Conservation (phyloP, 2,329 filamentous ascomycete genomes). For the Microcera coccophila region DNA sequence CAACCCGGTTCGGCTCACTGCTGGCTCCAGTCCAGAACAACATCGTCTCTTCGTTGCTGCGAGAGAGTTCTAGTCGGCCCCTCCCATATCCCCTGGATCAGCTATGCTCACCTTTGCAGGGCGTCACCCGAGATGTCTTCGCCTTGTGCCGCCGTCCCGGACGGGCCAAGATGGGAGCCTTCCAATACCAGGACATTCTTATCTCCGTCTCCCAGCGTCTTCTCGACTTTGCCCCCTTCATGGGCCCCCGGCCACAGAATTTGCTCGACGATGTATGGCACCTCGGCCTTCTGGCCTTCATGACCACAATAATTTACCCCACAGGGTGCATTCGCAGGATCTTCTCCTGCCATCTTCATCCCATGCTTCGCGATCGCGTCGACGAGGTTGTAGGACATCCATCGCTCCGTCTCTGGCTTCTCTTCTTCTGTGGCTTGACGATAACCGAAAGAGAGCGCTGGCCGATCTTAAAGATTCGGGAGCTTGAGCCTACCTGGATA, state of each 20-base stretch:
- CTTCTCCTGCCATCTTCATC: constrained; percentile 5
- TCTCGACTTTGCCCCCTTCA: constrained; percentile 12
- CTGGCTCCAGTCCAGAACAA: constrained; percentile 2
- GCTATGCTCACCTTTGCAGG: constrained; percentile 1
- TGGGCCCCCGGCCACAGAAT: constrained; percentile 6
- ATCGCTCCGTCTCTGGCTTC: constrained; percentile 12
- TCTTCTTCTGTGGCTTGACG: constrained; percentile 13
- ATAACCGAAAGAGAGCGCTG: not conserved
- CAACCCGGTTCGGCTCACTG: constrained; percentile 11
- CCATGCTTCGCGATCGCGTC: constrained; percentile 6
- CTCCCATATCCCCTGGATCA: constrained; percentile 8
- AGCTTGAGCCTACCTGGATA: not conserved
- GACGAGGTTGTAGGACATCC: constrained; percentile 2
- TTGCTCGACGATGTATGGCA: constrained; percentile 13
- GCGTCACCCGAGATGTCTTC: constrained; percentile 8
- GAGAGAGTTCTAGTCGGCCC: not conserved
- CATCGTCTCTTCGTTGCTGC: not conserved
- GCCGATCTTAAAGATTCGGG: not conserved
- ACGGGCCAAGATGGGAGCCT: constrained; percentile 4
- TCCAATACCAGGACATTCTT: constrained; percentile 15
- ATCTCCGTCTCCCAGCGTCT: constrained; percentile 14
- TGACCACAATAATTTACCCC: constrained; percentile 10
- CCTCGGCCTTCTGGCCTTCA: constrained; percentile 10
- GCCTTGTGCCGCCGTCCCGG: constrained; percentile 8
- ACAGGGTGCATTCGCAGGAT: constrained; percentile 4